Evolutionary conservation across 257 asterid genomes (phyloP).

Genomic region (Nicotiana paniculata): DNA sequence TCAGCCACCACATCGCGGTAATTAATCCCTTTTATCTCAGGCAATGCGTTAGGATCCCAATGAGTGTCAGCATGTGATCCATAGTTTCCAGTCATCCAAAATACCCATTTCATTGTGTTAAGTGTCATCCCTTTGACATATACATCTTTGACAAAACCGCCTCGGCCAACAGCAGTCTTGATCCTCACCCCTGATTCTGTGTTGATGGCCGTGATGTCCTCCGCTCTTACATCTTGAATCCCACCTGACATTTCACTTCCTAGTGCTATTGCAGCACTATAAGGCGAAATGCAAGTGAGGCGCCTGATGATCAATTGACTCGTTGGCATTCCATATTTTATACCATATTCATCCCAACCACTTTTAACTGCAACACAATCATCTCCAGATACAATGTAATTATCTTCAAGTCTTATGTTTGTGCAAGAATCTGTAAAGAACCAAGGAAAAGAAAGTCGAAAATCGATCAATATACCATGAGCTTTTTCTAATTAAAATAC

Average conservation of each 20-base stretch:
- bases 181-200: slow-evolving; percentile 20
- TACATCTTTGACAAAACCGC: slow-evolving; percentile 16
- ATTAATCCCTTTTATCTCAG: slow-evolving; percentile 11
- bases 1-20: slow-evolving; percentile 17
- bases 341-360: slow-evolving; percentile 23
- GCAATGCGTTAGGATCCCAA: slow-evolving; percentile 15
- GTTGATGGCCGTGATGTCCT: slow-evolving; percentile 14
- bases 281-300: slow-evolving; percentile 17
- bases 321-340: slow-evolving; percentile 13
- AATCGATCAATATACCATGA: not conserved
- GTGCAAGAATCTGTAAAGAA: slow-evolving; percentile 14
- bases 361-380: slow-evolving; percentile 21
- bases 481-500: not conserved
- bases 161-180: slow-evolving; percentile 19
- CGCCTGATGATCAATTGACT: slow-evolving; percentile 12
- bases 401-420: slow-evolving; percentile 10
- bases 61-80: slow-evolving; percentile 15
- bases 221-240: slow-evolving; percentile 11
- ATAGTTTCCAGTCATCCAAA: slow-evolving; percentile 18
- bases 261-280: slow-evolving; percentile 18
- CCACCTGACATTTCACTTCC: slow-evolving; percentile 25
- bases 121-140: slow-evolving; percentile 15
- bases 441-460: not conserved
- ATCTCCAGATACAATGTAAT: slow-evolving; percentile 20
- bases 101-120: slow-evolving; percentile 16